A percentile compares a stretch with the other conserved stretches of the same genome.
These are phyloP conservation scores for Fusarium udum DNA, from an alignment of 2,329 filamentous ascomycete species.

Conservation along the genomic window DNA sequence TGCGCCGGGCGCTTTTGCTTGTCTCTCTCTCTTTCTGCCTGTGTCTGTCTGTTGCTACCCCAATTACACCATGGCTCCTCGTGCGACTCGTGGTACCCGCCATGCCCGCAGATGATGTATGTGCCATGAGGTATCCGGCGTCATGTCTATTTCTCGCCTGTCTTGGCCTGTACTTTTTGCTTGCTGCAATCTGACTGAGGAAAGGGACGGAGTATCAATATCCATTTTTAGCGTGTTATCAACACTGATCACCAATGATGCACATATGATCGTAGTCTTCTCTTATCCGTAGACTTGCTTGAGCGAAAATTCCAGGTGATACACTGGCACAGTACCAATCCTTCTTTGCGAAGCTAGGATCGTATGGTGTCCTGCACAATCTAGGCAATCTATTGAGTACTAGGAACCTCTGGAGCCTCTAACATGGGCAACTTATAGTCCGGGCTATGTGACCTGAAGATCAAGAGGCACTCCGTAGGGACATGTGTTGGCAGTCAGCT, in stretches of 20 bases:
- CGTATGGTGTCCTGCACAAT: constrained; percentile 32
- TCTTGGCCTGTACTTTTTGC: constrained; percentile 8
- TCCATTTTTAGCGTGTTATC: constrained; percentile 1
- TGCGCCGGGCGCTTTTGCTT: constrained; percentile 34
- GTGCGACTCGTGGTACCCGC: constrained; percentile 41
- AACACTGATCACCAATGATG: constrained; percentile 30
- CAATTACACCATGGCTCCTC: constrained; percentile 25
- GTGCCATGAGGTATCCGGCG: constrained; percentile 36
- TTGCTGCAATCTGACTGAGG: constrained; percentile 9
- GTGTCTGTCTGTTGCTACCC: constrained; percentile 17
- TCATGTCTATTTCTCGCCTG: constrained; percentile 15
- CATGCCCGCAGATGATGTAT: constrained; percentile 41
- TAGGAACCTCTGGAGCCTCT: neutral
- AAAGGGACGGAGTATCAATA: neutral
- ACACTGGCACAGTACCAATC: constrained; percentile 29
- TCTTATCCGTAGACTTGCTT: constrained; percentile 9
- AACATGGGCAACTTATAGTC: constrained; percentile 14
- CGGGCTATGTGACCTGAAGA: constrained; percentile 1
- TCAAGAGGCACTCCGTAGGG: neutral
- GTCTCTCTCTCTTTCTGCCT: constrained; percentile 18
- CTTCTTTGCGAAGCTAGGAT: constrained; percentile 31
- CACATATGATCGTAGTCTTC: constrained; percentile 25
- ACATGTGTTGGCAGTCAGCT: neutral
- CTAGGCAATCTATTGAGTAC: constrained; percentile 23
- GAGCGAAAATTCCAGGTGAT: constrained; percentile 31